Percentiles rank a stretch among this genome's conserved stretches.
phyloP scores from a whole-genome alignment of 2,329 filamentous ascomycete genomes.

The Leptosphaerulina australis region DNA sequence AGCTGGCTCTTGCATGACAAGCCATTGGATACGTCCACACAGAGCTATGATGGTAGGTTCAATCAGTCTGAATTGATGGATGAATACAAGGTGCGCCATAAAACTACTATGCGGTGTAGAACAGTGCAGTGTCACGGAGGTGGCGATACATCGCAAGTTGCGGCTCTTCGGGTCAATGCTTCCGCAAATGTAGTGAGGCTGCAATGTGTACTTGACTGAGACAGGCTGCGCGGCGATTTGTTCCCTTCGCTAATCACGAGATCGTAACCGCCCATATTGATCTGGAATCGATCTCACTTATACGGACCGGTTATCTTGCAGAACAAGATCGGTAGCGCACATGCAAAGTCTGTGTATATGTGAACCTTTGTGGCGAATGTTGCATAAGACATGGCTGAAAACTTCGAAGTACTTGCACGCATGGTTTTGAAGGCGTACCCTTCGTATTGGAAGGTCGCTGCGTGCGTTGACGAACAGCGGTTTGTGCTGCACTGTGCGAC shows the following conservation, averaged over 20 bases:
- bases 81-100: neutral
- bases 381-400: neutral
- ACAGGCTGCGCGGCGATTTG: neutral
- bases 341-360: neutral
- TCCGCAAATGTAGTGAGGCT: constrained; percentile 7
- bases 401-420: constrained; percentile 1
- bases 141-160: constrained; percentile 11
- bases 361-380: neutral
- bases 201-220: neutral
- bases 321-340: neutral
- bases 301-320: neutral
- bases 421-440: neutral
- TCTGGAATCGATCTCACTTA: neutral
- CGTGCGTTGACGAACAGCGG: constrained; percentile 22
- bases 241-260: constrained; percentile 14
- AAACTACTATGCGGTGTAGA: constrained; percentile 3
- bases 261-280: constrained; percentile 1
- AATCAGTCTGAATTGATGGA: neutral
- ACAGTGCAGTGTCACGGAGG: constrained; percentile 7
- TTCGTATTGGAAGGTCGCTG: constrained; percentile 12
- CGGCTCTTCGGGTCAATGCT: constrained; percentile 13
- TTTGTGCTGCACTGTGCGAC: constrained; percentile 28
- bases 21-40: too few relatives aligned
- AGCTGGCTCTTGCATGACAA: neutral
- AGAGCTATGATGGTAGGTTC: too few relatives aligned